These are phyloP conservation scores for Pulveroboletus ravenelii DNA, from an alignment of 768 basidiomycete genomes.

Conservation along the genomic window DNA sequence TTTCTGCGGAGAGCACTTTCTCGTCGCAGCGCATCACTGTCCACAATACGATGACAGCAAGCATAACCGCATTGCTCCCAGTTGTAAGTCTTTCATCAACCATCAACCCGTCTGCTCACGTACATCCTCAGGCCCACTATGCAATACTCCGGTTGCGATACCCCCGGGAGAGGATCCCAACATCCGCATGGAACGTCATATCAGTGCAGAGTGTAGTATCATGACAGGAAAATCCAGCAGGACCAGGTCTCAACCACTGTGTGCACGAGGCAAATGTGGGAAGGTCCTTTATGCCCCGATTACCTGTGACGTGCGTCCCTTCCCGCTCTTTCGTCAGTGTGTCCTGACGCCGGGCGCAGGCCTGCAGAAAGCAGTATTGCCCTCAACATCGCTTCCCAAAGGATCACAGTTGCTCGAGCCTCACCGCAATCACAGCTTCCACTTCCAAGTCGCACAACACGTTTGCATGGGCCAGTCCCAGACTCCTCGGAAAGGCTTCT, in stretches of 20 bases:
- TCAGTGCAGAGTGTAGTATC: slow-evolving; percentile 59
- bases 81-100: slow-evolving; percentile 44
- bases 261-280: slow-evolving; percentile 58
- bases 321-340: background rate
- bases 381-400: slow-evolving; percentile 73
- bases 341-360: slow-evolving; percentile 36
- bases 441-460: slow-evolving; percentile 9
- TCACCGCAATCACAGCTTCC: slow-evolving; percentile 9
- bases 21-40: slow-evolving; percentile 62
- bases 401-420: slow-evolving; percentile 55
- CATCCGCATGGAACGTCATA: slow-evolving; percentile 72
- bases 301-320: slow-evolving; percentile 57
- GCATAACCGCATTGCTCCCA: slow-evolving; percentile 71
- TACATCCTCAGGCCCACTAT: slow-evolving; percentile 58
- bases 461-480: slow-evolving; percentile 4
- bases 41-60: slow-evolving; percentile 65
- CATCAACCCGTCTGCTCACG: background rate
- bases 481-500: background rate
- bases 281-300: slow-evolving; percentile 76
- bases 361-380: slow-evolving; percentile 70
- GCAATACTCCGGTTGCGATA: slow-evolving; percentile 69
- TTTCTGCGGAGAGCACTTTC: slow-evolving; percentile 80
- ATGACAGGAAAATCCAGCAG: slow-evolving; percentile 58
- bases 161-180: slow-evolving; percentile 80
- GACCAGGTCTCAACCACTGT: slow-evolving; percentile 48